Conservation (phyloP, 306 rosid species). For the Castanopsis chinensis region DNA sequence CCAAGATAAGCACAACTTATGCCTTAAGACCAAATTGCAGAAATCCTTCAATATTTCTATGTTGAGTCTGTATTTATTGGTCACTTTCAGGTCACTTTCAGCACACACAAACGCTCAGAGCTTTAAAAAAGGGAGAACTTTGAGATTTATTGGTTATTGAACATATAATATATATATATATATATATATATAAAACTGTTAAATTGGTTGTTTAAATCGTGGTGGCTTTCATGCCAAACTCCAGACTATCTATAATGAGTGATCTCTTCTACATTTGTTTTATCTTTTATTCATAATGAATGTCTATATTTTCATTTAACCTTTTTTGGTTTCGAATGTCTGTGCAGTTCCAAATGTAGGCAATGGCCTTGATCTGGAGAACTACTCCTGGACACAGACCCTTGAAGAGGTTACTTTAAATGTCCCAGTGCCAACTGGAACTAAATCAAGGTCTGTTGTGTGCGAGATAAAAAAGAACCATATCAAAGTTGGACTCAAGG, state of each 20-base stretch:
- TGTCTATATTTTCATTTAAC: background rate
- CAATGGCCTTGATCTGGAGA: constrained; percentile 85
- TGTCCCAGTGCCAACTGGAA: constrained; percentile 78
- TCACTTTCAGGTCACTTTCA: too few relatives aligned
- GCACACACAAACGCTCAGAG: background rate
- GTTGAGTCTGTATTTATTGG: too few relatives aligned
- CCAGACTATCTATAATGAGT: background rate
- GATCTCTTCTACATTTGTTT: background rate
- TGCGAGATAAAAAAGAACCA: constrained; percentile 85
- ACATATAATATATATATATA: too few relatives aligned
- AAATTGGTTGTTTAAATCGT: background rate
- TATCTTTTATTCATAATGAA: background rate
- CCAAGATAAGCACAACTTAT: background rate
- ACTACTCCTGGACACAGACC: constrained; percentile 84
- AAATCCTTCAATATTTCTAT: background rate
- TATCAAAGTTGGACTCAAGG: constrained; percentile 87
- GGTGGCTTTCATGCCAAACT: background rate
- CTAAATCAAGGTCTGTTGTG: constrained; percentile 62
- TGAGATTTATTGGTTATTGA: too few relatives aligned
- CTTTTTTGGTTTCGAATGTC: background rate
- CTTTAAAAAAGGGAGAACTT: background rate
- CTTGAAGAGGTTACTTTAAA: constrained; percentile 75
- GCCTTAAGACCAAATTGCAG: background rate
- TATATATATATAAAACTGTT: background rate
- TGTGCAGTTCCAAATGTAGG: constrained; percentile 74